Evolutionary conservation across 2,329 filamentous ascomycete genomes (phyloP), one percentile per base, ranked within the genome.

Genomic region (Aspergillus sp.): DNA sequence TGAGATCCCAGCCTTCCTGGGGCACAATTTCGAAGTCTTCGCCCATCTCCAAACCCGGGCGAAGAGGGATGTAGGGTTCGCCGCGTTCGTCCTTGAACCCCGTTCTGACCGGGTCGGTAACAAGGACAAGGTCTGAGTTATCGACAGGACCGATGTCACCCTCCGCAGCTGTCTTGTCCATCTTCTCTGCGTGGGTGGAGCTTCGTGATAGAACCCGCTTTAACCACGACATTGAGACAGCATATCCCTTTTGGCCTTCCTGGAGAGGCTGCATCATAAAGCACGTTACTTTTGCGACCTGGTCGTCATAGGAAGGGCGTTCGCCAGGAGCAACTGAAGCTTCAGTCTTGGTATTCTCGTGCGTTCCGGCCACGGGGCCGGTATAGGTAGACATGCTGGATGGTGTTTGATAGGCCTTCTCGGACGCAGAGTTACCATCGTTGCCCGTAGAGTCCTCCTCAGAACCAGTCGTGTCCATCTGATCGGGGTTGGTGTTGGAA

Each of bases 171-270:
- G 81, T 76, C 61, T 89, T 89, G 59, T 82, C 78, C 39, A 76
- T 78, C 51, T 84, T 81, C 60, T 82, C 80, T 18, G 80, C 81
- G 51, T 81, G 75, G 56, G 83, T 83, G 8, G 83, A 80, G 48
- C 84, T 84, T 55, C 90, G 81, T 22, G 89, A 83, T 58, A 88
- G 79, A 3, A 95, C 90, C 58, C 85, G 84, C 56, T 83, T 81
- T 34, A 97, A 81, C 95, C 95, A 98, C 58, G 81, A 81, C 50
- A 82, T 84, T 2, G 93, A 96, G 4, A 98, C 84, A 18, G 96
- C 76, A 66, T 88, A 96, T 13, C 88, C 90, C 54, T 85, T 82
- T 57, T 90, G 84, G n/a, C 88, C 88, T 60, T 93, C 89, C 57
- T 85, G 75, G n/a, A 87, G 72, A 7, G 83, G 80, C 47, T 82